Conservation (phyloP, 345 rosid species). For the Eutrema japonicum region DNA sequence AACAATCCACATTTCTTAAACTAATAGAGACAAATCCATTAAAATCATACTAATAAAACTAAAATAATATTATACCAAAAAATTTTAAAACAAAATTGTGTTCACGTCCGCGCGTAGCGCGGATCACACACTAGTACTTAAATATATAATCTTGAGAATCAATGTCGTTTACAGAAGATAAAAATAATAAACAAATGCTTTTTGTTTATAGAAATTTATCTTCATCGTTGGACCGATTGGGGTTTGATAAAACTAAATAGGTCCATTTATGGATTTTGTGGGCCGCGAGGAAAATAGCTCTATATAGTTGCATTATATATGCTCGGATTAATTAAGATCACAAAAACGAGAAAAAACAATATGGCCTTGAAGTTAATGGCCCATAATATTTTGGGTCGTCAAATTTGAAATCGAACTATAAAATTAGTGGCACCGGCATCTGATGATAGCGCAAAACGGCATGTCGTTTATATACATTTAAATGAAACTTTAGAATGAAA, state of each 20-base stretch:
- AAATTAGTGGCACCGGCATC: neutral
- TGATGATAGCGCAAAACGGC: too few species aligned
- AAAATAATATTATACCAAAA: too few species aligned
- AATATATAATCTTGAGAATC: neutral
- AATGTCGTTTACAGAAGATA: neutral
- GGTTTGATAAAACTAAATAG: neutral
- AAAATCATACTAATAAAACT: too few species aligned
- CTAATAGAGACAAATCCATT: too few species aligned
- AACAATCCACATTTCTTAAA: too few species aligned
- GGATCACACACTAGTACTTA: neutral
- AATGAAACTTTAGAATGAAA: too few species aligned
- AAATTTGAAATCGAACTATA: neutral
- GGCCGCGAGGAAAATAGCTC: neutral
- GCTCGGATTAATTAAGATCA: neutral
- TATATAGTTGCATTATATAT: constrained; percentile 1
- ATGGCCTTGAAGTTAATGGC: neutral
- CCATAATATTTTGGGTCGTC: neutral
- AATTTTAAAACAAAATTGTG: too few species aligned
- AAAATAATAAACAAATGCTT: neutral
- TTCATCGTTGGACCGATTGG: neutral
- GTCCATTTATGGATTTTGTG: neutral
- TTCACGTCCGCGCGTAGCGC: too few species aligned
- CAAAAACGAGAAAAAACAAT: neutral
- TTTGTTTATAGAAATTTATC: neutral
- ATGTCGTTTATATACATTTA: too few species aligned